A percentile compares a stretch with the other conserved stretches of the same genome.
Conservation (phyloP, 2,329 filamentous ascomycete genomes). For the Monilinia vaccinii-corymbosi region DNA sequence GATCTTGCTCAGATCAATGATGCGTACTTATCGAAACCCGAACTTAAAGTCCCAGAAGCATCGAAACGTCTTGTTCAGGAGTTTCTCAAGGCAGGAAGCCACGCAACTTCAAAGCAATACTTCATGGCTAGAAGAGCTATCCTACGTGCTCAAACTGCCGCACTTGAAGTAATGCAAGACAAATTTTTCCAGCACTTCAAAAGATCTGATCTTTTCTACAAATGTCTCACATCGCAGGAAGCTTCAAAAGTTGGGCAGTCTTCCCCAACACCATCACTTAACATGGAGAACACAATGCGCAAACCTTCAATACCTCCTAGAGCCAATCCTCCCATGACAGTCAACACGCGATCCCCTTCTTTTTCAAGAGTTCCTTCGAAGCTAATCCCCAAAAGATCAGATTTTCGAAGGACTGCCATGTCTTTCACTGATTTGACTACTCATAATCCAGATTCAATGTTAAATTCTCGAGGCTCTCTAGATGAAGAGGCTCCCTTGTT, state of each 20-base stretch:
- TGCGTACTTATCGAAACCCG: conserved; percentile 73
- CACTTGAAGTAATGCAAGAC: conserved; percentile 76
- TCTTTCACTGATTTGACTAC: conserved; percentile 51
- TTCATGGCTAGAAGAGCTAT: conserved; percentile 73
- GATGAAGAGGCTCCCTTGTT: conserved; percentile 62
- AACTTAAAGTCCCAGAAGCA: conserved; percentile 66
- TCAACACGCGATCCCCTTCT: conserved; percentile 34
- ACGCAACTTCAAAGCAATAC: conserved; percentile 73
- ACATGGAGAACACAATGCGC: conserved; percentile 31
- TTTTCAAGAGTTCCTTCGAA: conserved; percentile 40
- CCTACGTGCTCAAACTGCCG: conserved; percentile 69
- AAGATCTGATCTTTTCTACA: conserved; percentile 89
- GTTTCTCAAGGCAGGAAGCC: conserved; percentile 70
- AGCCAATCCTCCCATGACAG: conserved; percentile 26
- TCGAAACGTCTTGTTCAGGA: conserved; percentile 61
- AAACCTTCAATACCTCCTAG: conserved; percentile 19
- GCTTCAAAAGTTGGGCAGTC: conserved; percentile 34
- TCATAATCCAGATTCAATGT: conserved; percentile 31
- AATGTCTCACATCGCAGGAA: conserved; percentile 86
- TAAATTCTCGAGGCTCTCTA: conserved; percentile 52
- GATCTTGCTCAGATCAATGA: conserved; percentile 90
- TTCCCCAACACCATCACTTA: conserved; percentile 16
- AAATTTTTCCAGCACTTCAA: conserved; percentile 80
- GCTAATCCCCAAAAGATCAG: conserved; percentile 35
- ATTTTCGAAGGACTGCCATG: conserved; percentile 49